These are phyloP conservation scores for Porphyridium purpureum DNA, from an alignment of 23 red algal genomes.

Conservation along the genomic window DNA sequence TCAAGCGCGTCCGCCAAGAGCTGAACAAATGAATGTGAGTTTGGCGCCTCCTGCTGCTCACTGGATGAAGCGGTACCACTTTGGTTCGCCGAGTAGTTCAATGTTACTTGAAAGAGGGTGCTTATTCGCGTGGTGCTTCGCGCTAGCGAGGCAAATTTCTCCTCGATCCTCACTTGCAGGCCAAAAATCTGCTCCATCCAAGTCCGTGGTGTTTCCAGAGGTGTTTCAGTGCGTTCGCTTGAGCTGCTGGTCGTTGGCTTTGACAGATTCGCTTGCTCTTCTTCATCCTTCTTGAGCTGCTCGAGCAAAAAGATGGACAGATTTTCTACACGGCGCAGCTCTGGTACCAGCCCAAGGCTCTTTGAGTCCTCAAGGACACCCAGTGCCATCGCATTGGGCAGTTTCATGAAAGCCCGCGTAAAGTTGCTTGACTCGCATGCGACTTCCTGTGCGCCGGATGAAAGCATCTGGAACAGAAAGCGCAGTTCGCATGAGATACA, in stretches of 20 bases:
- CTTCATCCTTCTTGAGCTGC: slow-evolving; percentile 59
- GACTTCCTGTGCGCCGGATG: slow-evolving; percentile 42
- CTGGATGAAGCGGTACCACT: too few species aligned
- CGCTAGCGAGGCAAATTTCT: too few species aligned
- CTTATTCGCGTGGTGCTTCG: too few species aligned
- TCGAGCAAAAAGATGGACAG: slow-evolving; percentile 78
- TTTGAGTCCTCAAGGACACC: slow-evolving; percentile 55
- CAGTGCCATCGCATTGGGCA: slow-evolving; percentile 65
- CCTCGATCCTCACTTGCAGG: too few species aligned
- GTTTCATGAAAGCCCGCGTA: slow-evolving; percentile 64
- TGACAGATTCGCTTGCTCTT: too few species aligned
- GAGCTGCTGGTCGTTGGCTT: too few species aligned
- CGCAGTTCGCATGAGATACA: slow-evolving; percentile 75
- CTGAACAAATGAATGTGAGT: slow-evolving; percentile 7
- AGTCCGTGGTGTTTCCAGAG: too few species aligned
- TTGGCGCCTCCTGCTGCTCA: slow-evolving; percentile 1
- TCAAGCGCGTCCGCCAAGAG: slow-evolving; percentile 23
- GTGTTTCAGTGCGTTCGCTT: too few species aligned
- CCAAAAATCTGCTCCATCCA: too few species aligned
- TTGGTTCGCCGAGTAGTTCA: too few species aligned
- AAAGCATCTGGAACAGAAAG: slow-evolving; percentile 87
- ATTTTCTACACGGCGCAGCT: slow-evolving; percentile 54
- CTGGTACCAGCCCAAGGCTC: slow-evolving; percentile 20
- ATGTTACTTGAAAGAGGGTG: too few species aligned
- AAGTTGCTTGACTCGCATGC: slow-evolving; percentile 79